Conservation (phyloP, 129 eudicot genomes). For the Dittrichia graveolens region DNA sequence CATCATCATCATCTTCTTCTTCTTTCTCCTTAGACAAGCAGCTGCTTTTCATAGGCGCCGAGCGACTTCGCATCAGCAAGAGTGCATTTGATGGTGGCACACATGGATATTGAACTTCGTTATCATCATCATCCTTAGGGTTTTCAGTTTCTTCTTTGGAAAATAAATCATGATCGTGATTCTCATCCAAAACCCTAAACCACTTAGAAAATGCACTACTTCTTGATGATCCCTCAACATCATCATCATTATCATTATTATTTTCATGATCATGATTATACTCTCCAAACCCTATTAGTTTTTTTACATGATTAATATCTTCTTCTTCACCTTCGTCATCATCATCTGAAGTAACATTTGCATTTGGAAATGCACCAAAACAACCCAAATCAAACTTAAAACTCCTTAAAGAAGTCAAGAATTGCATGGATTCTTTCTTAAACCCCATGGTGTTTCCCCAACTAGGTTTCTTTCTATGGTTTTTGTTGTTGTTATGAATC, state of each 20-base stretch:
- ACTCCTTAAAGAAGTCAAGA: slow-evolving; percentile 67
- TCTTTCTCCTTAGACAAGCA: slow-evolving; percentile 52
- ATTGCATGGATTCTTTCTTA: slow-evolving; percentile 79
- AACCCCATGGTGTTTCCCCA: slow-evolving; percentile 69
- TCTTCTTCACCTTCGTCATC: slow-evolving; percentile 55
- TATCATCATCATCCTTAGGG: slow-evolving; percentile 21
- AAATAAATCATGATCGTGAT: slow-evolving; percentile 32
- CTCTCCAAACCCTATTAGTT: slow-evolving; percentile 19
- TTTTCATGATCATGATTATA: slow-evolving; percentile 16
- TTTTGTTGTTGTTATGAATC: slow-evolving; percentile 55
- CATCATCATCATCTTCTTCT: slow-evolving; percentile 30
- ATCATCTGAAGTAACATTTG: slow-evolving; percentile 53
- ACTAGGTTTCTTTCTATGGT: slow-evolving; percentile 41
- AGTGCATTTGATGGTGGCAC: slow-evolving; percentile 85
- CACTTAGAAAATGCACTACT: slow-evolving; percentile 77
- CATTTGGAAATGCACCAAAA: slow-evolving; percentile 68
- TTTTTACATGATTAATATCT: slow-evolving; percentile 29
- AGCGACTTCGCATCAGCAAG: slow-evolving; percentile 79
- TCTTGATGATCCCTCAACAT: slow-evolving; percentile 34
- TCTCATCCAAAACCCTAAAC: slow-evolving; percentile 74
- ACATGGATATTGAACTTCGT: slow-evolving; percentile 27
- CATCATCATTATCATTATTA: slow-evolving; percentile 8
- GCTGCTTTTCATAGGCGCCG: slow-evolving; percentile 64
- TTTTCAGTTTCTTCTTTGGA: slow-evolving; percentile 14
- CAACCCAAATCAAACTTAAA: slow-evolving; percentile 82